These are phyloP conservation scores for Lentinula boryana DNA, from an alignment of 768 basidiomycete genomes.

Conservation along the genomic window DNA sequence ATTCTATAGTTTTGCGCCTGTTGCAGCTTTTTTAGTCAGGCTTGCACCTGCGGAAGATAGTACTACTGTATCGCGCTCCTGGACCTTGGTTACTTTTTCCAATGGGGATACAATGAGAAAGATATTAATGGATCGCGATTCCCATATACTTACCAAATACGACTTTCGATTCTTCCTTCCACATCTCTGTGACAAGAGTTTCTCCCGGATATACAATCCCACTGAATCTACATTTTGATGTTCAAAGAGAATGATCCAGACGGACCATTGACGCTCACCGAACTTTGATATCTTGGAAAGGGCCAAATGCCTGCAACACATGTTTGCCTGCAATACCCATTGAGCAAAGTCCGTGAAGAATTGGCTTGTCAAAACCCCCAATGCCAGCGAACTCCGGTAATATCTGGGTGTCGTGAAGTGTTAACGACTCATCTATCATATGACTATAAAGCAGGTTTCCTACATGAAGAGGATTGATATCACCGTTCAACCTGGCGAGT, in stretches of 20 bases:
- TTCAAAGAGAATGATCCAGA: neutral
- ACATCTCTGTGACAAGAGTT: constrained; percentile 95
- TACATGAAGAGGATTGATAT: constrained; percentile 87
- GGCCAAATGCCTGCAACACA: constrained; percentile 79
- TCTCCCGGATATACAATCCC: constrained; percentile 94
- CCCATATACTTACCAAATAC: constrained; percentile 74
- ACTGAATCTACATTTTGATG: constrained; percentile 53
- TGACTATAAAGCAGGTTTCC: neutral
- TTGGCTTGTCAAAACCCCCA: constrained; percentile 92
- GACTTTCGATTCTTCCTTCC: constrained; percentile 90
- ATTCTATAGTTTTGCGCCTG: constrained; percentile 44
- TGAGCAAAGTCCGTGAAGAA: constrained; percentile 82
- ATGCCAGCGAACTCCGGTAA: constrained; percentile 90
- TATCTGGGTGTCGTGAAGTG: constrained; percentile 44
- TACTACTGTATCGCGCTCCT: constrained; percentile 71
- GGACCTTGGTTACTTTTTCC: constrained; percentile 72
- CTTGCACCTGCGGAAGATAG: constrained; percentile 83
- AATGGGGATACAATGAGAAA: neutral
- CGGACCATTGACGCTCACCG: constrained; percentile 43
- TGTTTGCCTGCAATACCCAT: constrained; percentile 95
- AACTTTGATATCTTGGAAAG: constrained; percentile 91
- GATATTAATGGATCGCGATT: neutral
- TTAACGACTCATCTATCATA: neutral
- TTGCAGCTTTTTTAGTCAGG: constrained; percentile 42
- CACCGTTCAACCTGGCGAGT: constrained; percentile 70